Evolutionary conservation across 2,329 filamentous ascomycete species (phyloP).

Genomic region (Curvularia sp.): DNA sequence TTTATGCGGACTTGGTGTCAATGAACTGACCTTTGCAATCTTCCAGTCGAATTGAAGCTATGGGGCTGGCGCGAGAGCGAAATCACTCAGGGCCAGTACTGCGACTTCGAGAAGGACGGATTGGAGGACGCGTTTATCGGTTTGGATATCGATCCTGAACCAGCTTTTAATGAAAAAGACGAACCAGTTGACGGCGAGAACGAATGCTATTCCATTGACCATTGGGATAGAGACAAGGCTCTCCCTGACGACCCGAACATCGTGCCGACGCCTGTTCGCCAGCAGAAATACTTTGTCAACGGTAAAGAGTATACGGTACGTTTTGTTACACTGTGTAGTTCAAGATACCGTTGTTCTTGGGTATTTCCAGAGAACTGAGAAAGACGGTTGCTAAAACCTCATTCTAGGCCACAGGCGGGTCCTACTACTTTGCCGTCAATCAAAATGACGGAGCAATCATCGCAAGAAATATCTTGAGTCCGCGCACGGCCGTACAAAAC

Average conservation of each 20-base stretch:
- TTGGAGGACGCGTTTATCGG: conserved; percentile 15
- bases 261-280: not conserved
- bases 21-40: not conserved
- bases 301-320: conserved; percentile 24
- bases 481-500: conserved; percentile 12
- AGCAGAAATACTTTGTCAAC: conserved; percentile 27
- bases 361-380: not conserved
- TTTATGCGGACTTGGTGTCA: not conserved
- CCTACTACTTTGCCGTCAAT: conserved; percentile 28
- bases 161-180: conserved; percentile 8
- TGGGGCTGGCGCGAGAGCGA: conserved; percentile 26
- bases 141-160: conserved; percentile 17
- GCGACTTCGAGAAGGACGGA: conserved; percentile 14
- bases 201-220: conserved; percentile 17
- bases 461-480: conserved; percentile 17
- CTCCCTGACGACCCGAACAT: conserved; percentile 1
- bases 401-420: conserved; percentile 24
- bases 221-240: conserved; percentile 15
- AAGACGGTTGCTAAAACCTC: not conserved
- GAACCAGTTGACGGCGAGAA: conserved; percentile 14
- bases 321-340: not conserved
- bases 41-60: conserved; percentile 11
- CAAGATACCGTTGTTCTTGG: not conserved
- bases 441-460: conserved; percentile 22
- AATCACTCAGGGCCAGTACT: conserved; percentile 2